Base-by-base conservation (phyloP, 371 early-diverging fungal species). In the Aphelidium insulamus region DNA sequence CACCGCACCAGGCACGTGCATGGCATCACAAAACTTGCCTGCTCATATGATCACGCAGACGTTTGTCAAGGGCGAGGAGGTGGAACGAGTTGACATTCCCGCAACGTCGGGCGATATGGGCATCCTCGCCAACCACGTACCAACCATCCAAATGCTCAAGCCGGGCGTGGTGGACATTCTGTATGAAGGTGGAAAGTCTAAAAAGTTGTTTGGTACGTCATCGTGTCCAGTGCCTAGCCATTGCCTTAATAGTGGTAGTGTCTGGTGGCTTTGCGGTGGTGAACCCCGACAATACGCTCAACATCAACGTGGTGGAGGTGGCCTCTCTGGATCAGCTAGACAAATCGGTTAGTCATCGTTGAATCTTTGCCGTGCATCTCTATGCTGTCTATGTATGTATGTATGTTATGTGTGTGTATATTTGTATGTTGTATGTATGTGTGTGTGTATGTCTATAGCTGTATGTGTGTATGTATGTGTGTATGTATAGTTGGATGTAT, bases 261-360 rank as follows among this genome's bases (percentile, higher is more conserved):
- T 74, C 77, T 54, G 97, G 97, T 40, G 97, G 97, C 23, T 95
- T 94, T 47, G 88, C 90, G 40, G 70, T 75, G 43, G 72, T 95
- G 59, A 87, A 94, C 74, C 79, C 88, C 40, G 86, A 95, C 57
- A 87, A 85, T 26, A 59, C 79, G 37, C 65, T 94, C 39, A 85
- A 88, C 74, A 86, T 95, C 59, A 91, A 84, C 54, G 97, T 90
- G 37, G 66, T 86, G 15, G 97, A 95, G 60, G 97, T 92, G 34
- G 69, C 76, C 53, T 62, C 81, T 39, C 52, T 92, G 20, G 84
- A 81, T 34, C 73, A 87, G 25, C 46, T 95, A 46, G 83, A 83
- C 40, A 33, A 29, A 19, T 53, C 48, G 28, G 62, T 56, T 21
- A 8, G 23, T 15, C 29, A 12, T 12, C 34, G 10, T 25, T 23